phyloP scores from a whole-genome alignment of 2,329 filamentous ascomycete genomes.

The Xylariaceae sp. region DNA sequence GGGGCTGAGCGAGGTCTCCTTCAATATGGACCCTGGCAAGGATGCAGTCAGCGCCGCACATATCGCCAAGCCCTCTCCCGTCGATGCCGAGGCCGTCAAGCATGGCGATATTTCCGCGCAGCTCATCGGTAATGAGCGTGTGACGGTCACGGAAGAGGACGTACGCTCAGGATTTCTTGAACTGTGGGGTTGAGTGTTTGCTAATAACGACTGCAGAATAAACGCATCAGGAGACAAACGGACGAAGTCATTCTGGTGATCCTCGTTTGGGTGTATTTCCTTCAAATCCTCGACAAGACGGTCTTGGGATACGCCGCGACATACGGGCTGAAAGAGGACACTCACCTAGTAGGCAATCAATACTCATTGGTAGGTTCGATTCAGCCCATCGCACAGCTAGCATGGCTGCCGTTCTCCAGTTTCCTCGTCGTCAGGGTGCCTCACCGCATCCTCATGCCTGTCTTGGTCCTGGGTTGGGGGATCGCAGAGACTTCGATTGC shows the following conservation, averaged over 20 bases:
- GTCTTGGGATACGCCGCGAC: constrained; percentile 59
- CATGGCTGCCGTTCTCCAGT: constrained; percentile 48
- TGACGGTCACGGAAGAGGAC: constrained; percentile 19
- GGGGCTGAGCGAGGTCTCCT: too few relatives aligned
- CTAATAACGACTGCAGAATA: constrained; percentile 9
- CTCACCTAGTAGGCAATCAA: constrained; percentile 52
- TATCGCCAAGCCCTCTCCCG: neutral
- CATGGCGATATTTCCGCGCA: constrained; percentile 12
- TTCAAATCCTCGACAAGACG: constrained; percentile 61
- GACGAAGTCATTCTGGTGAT: constrained; percentile 39
- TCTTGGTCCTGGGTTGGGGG: constrained; percentile 49
- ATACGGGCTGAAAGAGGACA: constrained; percentile 58
- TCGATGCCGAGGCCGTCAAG: constrained; percentile 1
- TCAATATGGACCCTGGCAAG: constrained; percentile 5
- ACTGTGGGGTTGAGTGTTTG: neutral
- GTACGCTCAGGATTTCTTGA: constrained; percentile 1
- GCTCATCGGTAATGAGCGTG: constrained; percentile 12
- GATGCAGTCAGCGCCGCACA: constrained; percentile 12
- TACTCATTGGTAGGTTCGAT: constrained; percentile 36
- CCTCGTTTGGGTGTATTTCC: constrained; percentile 58
- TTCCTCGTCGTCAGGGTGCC: constrained; percentile 57
- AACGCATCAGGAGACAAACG: constrained; percentile 27
- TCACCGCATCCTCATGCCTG: constrained; percentile 55
- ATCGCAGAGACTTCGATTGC: constrained; percentile 49
- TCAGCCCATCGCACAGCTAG: constrained; percentile 52